Evolutionary conservation across 2,329 filamentous ascomycete genomes (phyloP).

Genomic region (Colletotrichum destructivum): DNA sequence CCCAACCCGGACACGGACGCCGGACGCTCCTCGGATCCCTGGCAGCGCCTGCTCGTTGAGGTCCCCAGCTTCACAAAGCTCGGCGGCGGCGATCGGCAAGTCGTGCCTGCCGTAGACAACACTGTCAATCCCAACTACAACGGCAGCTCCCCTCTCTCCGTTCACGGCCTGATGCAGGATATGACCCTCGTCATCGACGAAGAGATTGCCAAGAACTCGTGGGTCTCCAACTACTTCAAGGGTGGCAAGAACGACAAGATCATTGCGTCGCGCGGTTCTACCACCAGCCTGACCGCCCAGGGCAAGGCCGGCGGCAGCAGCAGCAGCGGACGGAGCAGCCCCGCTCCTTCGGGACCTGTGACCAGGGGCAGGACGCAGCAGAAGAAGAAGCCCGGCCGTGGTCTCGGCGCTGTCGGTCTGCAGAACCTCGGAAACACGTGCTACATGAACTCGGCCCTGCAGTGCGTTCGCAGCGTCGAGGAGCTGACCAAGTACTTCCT

Average conservation of each 20-base stretch:
- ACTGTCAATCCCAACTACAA: conserved; percentile 85
- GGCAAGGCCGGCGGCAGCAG: conserved; percentile 65
- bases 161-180: conserved; percentile 78
- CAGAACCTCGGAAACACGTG: conserved; percentile 96
- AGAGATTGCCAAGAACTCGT: conserved; percentile 71
- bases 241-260: conserved; percentile 52
- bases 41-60: conserved; percentile 61
- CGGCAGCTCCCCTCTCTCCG: conserved; percentile 76
- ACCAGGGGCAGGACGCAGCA: conserved; percentile 81
- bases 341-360: conserved; percentile 70
- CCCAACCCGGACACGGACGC: conserved; percentile 51
- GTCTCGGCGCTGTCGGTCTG: conserved; percentile 84
- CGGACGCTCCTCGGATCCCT: conserved; percentile 48
- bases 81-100: conserved; percentile 36
- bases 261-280: conserved; percentile 54
- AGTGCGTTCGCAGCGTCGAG: conserved; percentile 93
- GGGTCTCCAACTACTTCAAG: conserved; percentile 66
- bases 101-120: conserved; percentile 66
- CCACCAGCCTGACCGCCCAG: conserved; percentile 52
- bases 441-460: conserved; percentile 98
- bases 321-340: conserved; percentile 80
- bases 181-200: conserved; percentile 90
- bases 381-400: conserved; percentile 78
- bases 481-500: conserved; percentile 95
- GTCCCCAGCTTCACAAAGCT: conserved; percentile 67